phyloP scores from a whole-genome alignment of 306 rosid species.

The Casuarina equisetifolia region DNA sequence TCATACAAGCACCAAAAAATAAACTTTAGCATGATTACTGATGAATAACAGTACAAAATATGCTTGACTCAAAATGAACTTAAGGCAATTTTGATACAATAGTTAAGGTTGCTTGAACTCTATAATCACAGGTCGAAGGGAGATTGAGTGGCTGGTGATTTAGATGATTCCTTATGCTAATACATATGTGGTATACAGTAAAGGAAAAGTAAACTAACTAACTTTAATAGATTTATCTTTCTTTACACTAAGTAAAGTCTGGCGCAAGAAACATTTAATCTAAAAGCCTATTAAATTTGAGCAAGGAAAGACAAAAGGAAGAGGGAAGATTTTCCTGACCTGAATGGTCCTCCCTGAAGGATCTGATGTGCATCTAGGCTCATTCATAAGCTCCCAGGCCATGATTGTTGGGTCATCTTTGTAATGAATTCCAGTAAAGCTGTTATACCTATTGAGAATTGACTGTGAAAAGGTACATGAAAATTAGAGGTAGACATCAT shows the following conservation, averaged over 20 bases:
- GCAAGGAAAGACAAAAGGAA: neutral
- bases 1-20: slow-evolving; percentile 10
- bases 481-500: slow-evolving; percentile 33
- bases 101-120: neutral
- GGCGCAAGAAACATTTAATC: neutral
- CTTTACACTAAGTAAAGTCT: no score
- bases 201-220: neutral
- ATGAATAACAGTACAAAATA: slow-evolving; percentile 7
- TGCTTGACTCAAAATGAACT: neutral
- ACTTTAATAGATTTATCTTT: neutral
- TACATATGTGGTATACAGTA: neutral
- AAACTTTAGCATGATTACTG: neutral
- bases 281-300: slow-evolving; percentile 15
- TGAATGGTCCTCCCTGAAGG: slow-evolving; percentile 88
- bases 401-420: slow-evolving; percentile 88
- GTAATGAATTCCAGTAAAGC: slow-evolving; percentile 65
- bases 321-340: slow-evolving; percentile 34
- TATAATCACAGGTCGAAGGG: neutral
- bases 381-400: slow-evolving; percentile 99
- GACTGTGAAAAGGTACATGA: slow-evolving; percentile 44
- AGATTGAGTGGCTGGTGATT: neutral
- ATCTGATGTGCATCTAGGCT: slow-evolving; percentile 91
- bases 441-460: slow-evolving; percentile 70
- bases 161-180: neutral
- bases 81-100: neutral